Base-by-base conservation (phyloP, 768 basidiomycete species). In the Fibroporia radiculosa region DNA sequence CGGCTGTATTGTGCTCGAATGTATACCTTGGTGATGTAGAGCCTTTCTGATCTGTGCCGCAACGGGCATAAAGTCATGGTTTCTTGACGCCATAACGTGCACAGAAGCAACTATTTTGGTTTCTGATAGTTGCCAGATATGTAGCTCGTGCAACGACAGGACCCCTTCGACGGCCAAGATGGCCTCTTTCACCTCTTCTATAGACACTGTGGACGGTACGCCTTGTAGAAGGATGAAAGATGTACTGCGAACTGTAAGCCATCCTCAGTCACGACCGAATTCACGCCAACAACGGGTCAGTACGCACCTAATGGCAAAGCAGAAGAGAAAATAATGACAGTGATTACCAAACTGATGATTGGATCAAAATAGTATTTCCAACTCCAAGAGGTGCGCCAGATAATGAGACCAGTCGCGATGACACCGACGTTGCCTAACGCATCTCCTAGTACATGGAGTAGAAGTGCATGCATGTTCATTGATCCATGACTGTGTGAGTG, bases 381-480 rank as follows among this genome's bases (percentile, higher is more conserved):
- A 53, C 68, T 65, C 81, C 88, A 93, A 20, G 78, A 67, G 1
- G 85, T 83, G 47, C 87, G 74, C 93, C 91, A 93, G 58, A 99
- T 96, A 59, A 98, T 70, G 10, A 98, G 77, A 45, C 96, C 96
- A 3, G 93, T 90, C 27, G 84, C 81, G 48, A 99, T 96, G 50
- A 99, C 96, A 42, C 96, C 96, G 49, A 98, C 88, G 63, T 99
- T 98, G 40, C 96, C 96, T 20, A 99, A 75, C 44, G 95, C 95
- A 68, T 99, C 95, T 26, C 95, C 95, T 35, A 99, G 63, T 29
- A 98, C 96, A 62, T 99, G 96, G 23, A 99, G 66, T 25, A 98
- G 71, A 1, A 99, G 73, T 24, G 93, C 96, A n/a, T 72, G 84
- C 93, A 98, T 97, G 65, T 98, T 99, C 96, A 99, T 98, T 1